Base-by-base conservation (phyloP, 805 yeast species). In the Nakazawaea sp. region DNA sequence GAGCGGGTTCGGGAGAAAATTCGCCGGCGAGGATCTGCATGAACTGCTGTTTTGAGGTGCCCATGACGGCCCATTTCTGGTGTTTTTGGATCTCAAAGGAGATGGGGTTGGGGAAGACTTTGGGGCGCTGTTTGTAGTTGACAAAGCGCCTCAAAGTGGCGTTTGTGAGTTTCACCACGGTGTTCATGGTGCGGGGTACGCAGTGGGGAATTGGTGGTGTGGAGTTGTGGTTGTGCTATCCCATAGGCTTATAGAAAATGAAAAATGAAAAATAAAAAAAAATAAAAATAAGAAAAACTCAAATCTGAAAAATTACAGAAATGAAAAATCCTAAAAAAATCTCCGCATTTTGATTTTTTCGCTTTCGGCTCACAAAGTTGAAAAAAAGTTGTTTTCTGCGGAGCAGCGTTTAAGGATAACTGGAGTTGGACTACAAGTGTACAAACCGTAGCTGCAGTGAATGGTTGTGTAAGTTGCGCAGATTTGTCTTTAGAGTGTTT, bases 51-150 rank as follows among this genome's bases (percentile, higher is more conserved):
- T 42, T 38, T 5, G 38, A 17, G 11, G 44, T 59, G 1, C 84
- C 84, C 15, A 72, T 54, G 11, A 78, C 49, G 2, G 79, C 83
- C 75, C 80, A 71, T 38, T 58, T 59, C 43, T 74, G 68, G 9
- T 53, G 45, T 4, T 56, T 40, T 1, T 48, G 37, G 18, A 78
- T 58, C 1, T 57, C 46, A 29, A 78, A 59, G 3, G 60, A 49
- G 4, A 72, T 34, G 2, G 75, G 75, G 2, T 54, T 48, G 13
- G 47, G 40, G 46, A 74, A 72, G 1, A 72, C 40, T 11, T 25
- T 24, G 3, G 35, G 33, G 8, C 27, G 13, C 5, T 17, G 10
- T 7, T 34, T 30, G 29, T 26, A 26, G 15, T 20, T 18, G 12
- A 34, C 21, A 18, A 34, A 33, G 15, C 31, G 27, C 9, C 35